Base-by-base conservation (phyloP, 192 early-diverging fungal genomes). In the Spinellus fusiger region DNA sequence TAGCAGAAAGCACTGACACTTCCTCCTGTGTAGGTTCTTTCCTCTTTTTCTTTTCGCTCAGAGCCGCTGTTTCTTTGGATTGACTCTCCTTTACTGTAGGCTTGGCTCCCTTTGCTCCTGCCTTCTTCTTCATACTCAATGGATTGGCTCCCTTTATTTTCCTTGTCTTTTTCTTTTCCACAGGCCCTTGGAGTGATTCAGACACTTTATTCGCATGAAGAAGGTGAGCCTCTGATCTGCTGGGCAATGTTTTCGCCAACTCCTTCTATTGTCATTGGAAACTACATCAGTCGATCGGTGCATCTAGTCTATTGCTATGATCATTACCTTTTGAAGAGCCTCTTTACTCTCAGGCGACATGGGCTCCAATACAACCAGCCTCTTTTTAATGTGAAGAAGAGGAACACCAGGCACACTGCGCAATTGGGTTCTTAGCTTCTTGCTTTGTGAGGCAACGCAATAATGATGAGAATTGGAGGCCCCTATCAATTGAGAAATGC, bases 101-200 rank as follows among this genome's bases (percentile, higher is more conserved):
- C n/a, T n/a, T n/a, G n/a, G n/a, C n/a, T n/a, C n/a, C n/a, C n/a
- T n/a, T n/a, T n/a, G n/a, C n/a, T n/a, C n/a, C n/a, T n/a, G n/a
- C n/a, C n/a, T n/a, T 79, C 80, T 92, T 96, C 73, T 93, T 97
- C 40, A 91, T 65, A 25, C 91, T 90, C 13, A 96, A 71, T 51
- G 93, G 92, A 62, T 97, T 97, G 4, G 91, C 90, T 25, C 86
- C 87, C 67, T 87, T 88, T 47, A 69, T 66, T 66, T 80, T 84
- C 62, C 64, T 63, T 49, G 70, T 74, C 63, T 65, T 66, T 58
- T 61, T 61, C 47, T 48, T 28, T 44, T 47, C 56, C 58, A 84
- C 44, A 73, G 74, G 32, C 55, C 64, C 68, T 71, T 90, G 71
- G 79, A 73, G 77, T 57, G 72, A 52, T 38, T 76, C 60, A 32